Evolutionary conservation across 345 rosid genomes (phyloP).

Genomic region (Heritiera littoralis): DNA sequence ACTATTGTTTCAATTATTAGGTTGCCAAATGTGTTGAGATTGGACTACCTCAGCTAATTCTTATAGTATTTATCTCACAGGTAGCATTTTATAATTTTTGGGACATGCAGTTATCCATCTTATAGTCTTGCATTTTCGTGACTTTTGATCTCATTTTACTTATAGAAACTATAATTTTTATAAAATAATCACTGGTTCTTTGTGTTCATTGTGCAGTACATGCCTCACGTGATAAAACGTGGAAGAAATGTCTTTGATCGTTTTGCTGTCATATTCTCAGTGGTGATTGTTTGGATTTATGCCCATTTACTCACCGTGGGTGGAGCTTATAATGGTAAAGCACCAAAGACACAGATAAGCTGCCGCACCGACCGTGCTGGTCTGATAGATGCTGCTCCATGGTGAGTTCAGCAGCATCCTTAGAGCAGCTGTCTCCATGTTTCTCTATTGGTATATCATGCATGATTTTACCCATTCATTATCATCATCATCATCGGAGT

Average conservation of each 20-base stretch:
- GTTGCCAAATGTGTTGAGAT: constrained; percentile 97
- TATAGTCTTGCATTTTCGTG: constrained; percentile 2
- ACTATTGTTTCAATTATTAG: constrained; percentile 38
- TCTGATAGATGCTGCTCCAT: constrained; percentile 85
- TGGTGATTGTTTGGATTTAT: constrained; percentile 84
- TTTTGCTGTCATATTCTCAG: constrained; percentile 76
- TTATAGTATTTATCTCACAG: constrained; percentile 80
- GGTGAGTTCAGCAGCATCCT: constrained; percentile 51
- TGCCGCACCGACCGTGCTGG: constrained; percentile 95
- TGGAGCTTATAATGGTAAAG: constrained; percentile 76
- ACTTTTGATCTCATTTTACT: background rate
- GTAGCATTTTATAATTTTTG: constrained; percentile 31
- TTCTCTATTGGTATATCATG: constrained; percentile 8
- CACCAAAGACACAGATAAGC: constrained; percentile 66
- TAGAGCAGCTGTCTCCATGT: background rate
- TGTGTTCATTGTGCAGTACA: constrained; percentile 57
- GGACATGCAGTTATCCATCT: constrained; percentile 10
- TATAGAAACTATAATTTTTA: constrained; percentile 1
- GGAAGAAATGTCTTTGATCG: constrained; percentile 66
- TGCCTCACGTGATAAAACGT: constrained; percentile 63
- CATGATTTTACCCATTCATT: constrained; percentile 3
- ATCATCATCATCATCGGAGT: background rate
- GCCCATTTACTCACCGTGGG: constrained; percentile 93
- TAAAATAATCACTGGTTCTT: constrained; percentile 12
- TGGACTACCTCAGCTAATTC: constrained; percentile 83